These are phyloP conservation scores for Agapanthus africanus DNA, from an alignment of 106 monocot species.

Conservation along the genomic window DNA sequence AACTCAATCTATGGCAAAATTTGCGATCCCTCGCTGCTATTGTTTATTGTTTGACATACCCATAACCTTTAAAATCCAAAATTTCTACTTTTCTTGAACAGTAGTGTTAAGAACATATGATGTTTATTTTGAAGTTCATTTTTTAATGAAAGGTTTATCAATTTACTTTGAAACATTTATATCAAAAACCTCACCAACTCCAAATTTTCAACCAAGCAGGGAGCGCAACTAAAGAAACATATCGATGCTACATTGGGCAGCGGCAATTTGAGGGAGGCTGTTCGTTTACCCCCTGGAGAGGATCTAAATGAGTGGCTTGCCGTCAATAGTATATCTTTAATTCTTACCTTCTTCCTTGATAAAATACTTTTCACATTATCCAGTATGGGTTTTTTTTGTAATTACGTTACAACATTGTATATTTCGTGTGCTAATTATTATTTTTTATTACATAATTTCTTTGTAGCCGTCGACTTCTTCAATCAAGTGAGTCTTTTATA, in stretches of 20 bases:
- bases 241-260: conserved; percentile 90
- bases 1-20: too few relatives aligned
- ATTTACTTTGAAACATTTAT: not conserved
- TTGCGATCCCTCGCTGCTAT: too few relatives aligned
- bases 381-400: not conserved
- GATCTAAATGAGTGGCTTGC: conserved; percentile 94
- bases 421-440: not conserved
- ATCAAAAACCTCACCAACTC: not conserved
- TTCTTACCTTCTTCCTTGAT: not conserved
- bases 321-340: conserved; percentile 65
- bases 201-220: conserved; percentile 27
- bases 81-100: not conserved
- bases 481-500: conserved; percentile 91
- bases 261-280: conserved; percentile 87
- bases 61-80: not conserved
- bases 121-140: not conserved
- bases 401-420: not conserved
- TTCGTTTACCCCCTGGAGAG: conserved; percentile 72
- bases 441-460: not conserved
- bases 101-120: too few relatives aligned
- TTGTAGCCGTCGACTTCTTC: conserved; percentile 92
- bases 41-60: not conserved
- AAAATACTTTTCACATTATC: not conserved
- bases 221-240: conserved; percentile 73
- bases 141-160: not conserved